Base-by-base conservation (phyloP, 768 basidiomycete genomes). In the Lentinula lateritia region DNA sequence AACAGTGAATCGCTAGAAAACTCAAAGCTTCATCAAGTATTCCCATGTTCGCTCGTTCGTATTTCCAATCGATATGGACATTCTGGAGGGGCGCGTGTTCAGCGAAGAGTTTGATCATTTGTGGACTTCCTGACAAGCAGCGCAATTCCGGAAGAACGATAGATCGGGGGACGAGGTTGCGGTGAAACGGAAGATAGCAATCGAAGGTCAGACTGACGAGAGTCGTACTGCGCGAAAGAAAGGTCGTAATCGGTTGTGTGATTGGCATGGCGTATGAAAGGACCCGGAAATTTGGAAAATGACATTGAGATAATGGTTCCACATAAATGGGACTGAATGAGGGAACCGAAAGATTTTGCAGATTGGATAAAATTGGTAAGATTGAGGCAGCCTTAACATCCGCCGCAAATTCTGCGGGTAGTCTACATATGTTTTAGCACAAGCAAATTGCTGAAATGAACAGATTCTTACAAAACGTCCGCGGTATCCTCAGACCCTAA, bases 41-140 rank as follows among this genome's bases (percentile, higher is more conserved):
- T 13, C 34, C 39, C 15, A 28, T 45, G 12, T 43, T 56, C 6
- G 38, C n/a, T 8, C 55, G 55, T 28, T 56, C 41, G 7, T 20
- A 56, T 13, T 43, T 56, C 55, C 55, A 56, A 23, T 56, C 23
- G 41, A 56, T 56, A 18, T 41, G 28, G 7, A 56, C 55, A 23
- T 10, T 56, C 13, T 38, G 12, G 8, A 56, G 39, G 3, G 55
- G 55, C 15, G 55, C 55, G 16, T 43, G 8, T 34, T 56, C 12
- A 10, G 41, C 55, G 41, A 56, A 56, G n/a, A 56, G n/a, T n/a
- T 56, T 56, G 41, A 56, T 39, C 12, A 56, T 10, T 32, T 56
- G 55, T 3, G 55, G 55, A 32, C 32, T 56, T 2, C 55, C 41
- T 16, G 39, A 23, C 23, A 56, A n/a, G 23, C 43, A 20, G 15